phyloP scores from a whole-genome alignment of 441 rosid genomes.

The Theobroma grandiflorum region DNA sequence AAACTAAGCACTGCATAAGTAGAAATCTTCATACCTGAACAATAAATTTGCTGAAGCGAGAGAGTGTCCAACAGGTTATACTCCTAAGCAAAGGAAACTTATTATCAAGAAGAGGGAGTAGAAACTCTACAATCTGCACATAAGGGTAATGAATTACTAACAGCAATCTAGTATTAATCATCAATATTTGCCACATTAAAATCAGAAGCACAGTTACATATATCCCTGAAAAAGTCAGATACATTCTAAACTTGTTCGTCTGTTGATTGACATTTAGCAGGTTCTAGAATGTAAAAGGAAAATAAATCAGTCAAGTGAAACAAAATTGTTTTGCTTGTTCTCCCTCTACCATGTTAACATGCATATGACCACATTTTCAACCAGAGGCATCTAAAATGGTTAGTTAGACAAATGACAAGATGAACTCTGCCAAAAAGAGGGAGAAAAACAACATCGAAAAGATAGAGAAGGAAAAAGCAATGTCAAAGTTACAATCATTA shows the following conservation, averaged over 20 bases:
- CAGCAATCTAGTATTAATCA: background rate
- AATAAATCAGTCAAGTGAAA: slow-evolving; percentile 8
- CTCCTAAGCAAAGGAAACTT: slow-evolving; percentile 92
- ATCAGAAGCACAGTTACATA: background rate
- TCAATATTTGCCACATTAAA: background rate
- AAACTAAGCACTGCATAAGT: background rate
- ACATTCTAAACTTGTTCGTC: background rate
- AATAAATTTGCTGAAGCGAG: slow-evolving; percentile 95
- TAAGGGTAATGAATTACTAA: background rate
- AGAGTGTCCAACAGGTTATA: slow-evolving; percentile 98
- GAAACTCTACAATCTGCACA: slow-evolving; percentile 89
- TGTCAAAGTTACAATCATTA: background rate
- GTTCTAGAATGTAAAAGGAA: background rate
- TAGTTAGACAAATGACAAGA: background rate
- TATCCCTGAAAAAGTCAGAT: background rate
- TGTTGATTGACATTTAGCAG: background rate
- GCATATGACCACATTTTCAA: background rate
- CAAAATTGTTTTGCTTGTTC: background rate
- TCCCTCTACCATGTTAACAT: background rate
- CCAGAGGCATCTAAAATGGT: background rate
- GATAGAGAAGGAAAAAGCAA: background rate
- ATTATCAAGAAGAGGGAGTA: slow-evolving; percentile 90
- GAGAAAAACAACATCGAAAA: background rate
- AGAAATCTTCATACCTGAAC: slow-evolving; percentile 65
- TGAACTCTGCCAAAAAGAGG: background rate